Percentiles rank a stretch among this genome's conserved stretches.
Evolutionary conservation across 306 rosid genomes (phyloP).

Genomic region (Vachellia pachyceras): DNA sequence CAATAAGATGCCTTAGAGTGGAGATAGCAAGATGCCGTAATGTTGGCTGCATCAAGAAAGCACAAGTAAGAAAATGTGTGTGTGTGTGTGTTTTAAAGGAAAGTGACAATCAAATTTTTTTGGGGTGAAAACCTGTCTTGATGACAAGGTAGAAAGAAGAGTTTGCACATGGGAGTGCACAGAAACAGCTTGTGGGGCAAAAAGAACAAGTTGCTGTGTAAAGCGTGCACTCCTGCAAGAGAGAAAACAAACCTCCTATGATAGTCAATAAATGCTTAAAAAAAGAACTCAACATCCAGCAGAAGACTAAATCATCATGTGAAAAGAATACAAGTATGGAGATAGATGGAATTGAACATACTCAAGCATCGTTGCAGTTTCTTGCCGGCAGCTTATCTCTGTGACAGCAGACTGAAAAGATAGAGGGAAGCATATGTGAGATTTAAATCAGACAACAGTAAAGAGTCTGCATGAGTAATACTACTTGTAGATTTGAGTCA

Average conservation of each 20-base stretch:
- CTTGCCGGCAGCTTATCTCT: slow-evolving; percentile 92
- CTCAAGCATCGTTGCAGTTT: slow-evolving; percentile 95
- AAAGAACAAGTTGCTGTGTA: slow-evolving; percentile 96
- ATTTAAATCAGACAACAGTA: not conserved
- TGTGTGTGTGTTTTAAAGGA: not conserved
- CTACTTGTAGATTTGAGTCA: not conserved
- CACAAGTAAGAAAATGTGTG: not conserved
- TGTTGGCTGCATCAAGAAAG: slow-evolving; percentile 69
- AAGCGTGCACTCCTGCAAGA: slow-evolving; percentile 87
- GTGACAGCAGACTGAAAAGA: slow-evolving; percentile 82
- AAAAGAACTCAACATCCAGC: not conserved
- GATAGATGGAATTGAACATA: slow-evolving; percentile 47
- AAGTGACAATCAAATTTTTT: not conserved
- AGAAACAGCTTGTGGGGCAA: slow-evolving; percentile 98
- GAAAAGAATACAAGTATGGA: slow-evolving; percentile 1
- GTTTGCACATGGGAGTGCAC: slow-evolving; percentile 73
- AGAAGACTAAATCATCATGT: slow-evolving; percentile 15
- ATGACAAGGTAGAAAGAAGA: slow-evolving; percentile 56
- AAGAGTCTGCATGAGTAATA: not conserved
- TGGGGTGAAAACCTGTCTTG: slow-evolving; percentile 67
- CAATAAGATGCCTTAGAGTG: slow-evolving; percentile 92
- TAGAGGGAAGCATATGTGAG: not conserved
- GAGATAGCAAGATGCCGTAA: slow-evolving; percentile 94
- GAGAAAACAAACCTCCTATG: slow-evolving; percentile 21
- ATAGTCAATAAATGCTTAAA: slow-evolving; percentile 23